Conservation (phyloP, 176 grass and related monocot species). For the Coix lacrymajobi region DNA sequence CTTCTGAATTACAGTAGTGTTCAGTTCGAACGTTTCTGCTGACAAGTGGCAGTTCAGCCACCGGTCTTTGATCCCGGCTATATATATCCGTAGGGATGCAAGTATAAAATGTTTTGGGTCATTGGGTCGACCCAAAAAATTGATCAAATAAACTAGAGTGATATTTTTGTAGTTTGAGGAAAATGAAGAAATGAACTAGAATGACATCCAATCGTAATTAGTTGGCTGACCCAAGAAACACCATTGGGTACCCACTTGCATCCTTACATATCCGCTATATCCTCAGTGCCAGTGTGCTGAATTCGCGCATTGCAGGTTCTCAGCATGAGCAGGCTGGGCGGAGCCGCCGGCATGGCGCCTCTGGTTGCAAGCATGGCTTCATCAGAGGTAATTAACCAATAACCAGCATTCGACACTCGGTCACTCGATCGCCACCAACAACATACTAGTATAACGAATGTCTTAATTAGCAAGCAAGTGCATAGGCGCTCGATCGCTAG, state of each 20-base stretch:
- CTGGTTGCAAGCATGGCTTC: constrained; percentile 67
- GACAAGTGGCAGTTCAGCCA: neutral
- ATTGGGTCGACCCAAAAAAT: too few relatives aligned
- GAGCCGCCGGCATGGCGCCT: constrained; percentile 70
- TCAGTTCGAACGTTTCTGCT: neutral
- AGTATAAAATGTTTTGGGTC: too few relatives aligned
- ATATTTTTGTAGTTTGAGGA: too few relatives aligned
- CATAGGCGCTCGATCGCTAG: neutral
- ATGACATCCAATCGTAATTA: too few relatives aligned
- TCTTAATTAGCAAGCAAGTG: neutral
- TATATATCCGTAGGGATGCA: too few relatives aligned
- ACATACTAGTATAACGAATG: too few relatives aligned
- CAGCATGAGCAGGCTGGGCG: constrained; percentile 86
- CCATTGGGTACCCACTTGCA: too few relatives aligned
- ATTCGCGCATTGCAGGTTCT: constrained; percentile 50
- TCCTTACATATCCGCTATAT: neutral
- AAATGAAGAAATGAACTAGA: too few relatives aligned
- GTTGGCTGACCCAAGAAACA: too few relatives aligned
- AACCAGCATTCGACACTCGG: neutral
- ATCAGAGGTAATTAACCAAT: constrained; percentile 46
- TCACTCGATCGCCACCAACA: neutral
- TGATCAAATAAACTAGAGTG: too few relatives aligned
- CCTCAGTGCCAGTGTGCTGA: neutral
- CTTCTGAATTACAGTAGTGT: neutral
- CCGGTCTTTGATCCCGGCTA: neutral